phyloP scores from a whole-genome alignment of 768 basidiomycete species.

The Boletus barrowsii region DNA sequence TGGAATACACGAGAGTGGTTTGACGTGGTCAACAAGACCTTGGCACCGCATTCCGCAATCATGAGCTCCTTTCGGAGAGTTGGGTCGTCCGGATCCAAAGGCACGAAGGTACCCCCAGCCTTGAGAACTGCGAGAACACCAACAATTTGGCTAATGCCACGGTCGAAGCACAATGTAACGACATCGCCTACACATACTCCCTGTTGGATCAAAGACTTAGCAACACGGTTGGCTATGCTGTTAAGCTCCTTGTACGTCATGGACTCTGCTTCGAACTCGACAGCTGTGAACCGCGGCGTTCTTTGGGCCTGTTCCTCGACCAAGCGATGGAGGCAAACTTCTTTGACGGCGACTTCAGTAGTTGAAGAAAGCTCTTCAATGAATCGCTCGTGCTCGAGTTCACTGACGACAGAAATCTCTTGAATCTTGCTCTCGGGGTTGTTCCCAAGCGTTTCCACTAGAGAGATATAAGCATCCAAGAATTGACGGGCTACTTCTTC shows the following conservation, averaged over 20 bases:
- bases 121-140: slow-evolving; percentile 33
- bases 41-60: slow-evolving; percentile 26
- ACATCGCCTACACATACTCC: slow-evolving; percentile 26
- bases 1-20: slow-evolving; percentile 22
- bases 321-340: slow-evolving; percentile 18
- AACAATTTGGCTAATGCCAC: slow-evolving; percentile 28
- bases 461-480: slow-evolving; percentile 28
- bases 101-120: slow-evolving; percentile 27
- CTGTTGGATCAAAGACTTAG: slow-evolving; percentile 24
- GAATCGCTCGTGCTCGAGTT: slow-evolving; percentile 15
- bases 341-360: slow-evolving; percentile 8
- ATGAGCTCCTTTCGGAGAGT: slow-evolving; percentile 28
- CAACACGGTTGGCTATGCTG: slow-evolving; percentile 31
- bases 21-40: slow-evolving; percentile 26
- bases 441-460: slow-evolving; percentile 24
- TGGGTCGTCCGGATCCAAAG: slow-evolving; percentile 30
- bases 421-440: slow-evolving; percentile 11
- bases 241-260: slow-evolving; percentile 34
- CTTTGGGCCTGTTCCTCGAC: slow-evolving; percentile 17
- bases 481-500: slow-evolving; percentile 29
- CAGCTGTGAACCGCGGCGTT: slow-evolving; percentile 20
- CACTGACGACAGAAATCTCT: slow-evolving; percentile 16
- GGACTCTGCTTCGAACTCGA: slow-evolving; percentile 29
- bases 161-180: slow-evolving; percentile 29
- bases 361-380: slow-evolving; percentile 27